These are phyloP conservation scores for Fagopyrum tataricum DNA, from an alignment of 148 eudicot genomes.

Conservation along the genomic window DNA sequence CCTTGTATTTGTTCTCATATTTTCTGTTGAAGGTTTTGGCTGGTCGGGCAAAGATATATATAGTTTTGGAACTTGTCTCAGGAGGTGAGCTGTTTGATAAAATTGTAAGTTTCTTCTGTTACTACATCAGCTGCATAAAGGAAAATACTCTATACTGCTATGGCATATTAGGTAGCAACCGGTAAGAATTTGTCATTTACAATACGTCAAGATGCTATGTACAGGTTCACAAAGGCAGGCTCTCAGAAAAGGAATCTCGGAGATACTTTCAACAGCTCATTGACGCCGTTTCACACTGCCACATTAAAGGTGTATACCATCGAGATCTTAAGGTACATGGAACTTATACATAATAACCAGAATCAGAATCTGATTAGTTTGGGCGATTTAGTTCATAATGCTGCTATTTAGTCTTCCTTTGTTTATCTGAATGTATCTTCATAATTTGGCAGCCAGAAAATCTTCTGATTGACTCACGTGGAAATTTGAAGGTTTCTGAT, in stretches of 20 bases:
- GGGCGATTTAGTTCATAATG: not conserved
- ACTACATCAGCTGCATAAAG: not conserved
- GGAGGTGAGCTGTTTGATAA: conserved; percentile 97
- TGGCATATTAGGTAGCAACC: not conserved
- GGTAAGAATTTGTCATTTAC: conserved; percentile 8
- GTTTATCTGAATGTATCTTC: not conserved
- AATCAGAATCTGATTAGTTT: not conserved
- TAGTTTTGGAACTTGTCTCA: conserved; percentile 79
- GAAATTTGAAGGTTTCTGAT: conserved; percentile 91
- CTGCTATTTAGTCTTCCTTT: not conserved
- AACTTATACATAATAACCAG: not conserved
- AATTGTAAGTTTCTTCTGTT: conserved; percentile 56
- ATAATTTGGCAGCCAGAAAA: conserved; percentile 72
- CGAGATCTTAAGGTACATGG: conserved; percentile 82
- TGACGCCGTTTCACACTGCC: conserved; percentile 92
- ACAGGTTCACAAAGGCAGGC: conserved; percentile 74
- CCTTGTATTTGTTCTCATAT: conserved; percentile 12
- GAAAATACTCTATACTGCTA: not conserved
- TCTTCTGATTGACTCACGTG: conserved; percentile 73
- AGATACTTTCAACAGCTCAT: conserved; percentile 91
- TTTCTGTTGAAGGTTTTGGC: conserved; percentile 66
- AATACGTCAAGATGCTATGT: conserved; percentile 13
- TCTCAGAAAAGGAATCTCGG: conserved; percentile 73
- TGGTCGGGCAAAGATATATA: conserved; percentile 75
- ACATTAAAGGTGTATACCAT: conserved; percentile 89